These are phyloP conservation scores for Saxophila tyrrhenica DNA, from an alignment of 495 filamentous ascomycete genomes.

Conservation along the genomic window DNA sequence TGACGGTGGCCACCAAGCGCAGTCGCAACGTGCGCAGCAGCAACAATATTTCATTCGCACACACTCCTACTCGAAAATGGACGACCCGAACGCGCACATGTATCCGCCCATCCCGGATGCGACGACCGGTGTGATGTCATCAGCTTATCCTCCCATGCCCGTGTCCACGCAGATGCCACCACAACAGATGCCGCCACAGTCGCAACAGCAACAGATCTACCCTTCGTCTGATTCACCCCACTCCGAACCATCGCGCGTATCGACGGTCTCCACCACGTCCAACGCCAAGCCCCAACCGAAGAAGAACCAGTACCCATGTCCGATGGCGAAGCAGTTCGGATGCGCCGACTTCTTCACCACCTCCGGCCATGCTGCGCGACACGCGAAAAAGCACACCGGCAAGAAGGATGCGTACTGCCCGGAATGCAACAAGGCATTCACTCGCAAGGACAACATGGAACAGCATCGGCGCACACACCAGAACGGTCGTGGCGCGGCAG, in stretches of 20 bases:
- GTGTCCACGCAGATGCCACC: constrained; percentile 9
- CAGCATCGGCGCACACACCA: constrained; percentile 84
- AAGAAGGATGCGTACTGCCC: constrained; percentile 88
- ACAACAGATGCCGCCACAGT: constrained; percentile 2
- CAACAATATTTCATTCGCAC: constrained; percentile 1
- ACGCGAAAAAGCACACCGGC: constrained; percentile 92
- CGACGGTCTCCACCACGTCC: constrained; percentile 8
- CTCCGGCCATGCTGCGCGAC: constrained; percentile 89
- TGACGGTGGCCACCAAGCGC: not conserved
- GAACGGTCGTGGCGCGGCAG: constrained; percentile 23
- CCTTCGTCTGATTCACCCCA: constrained; percentile 17
- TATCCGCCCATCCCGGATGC: constrained; percentile 21
- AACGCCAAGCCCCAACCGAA: constrained; percentile 22
- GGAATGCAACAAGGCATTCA: constrained; percentile 87
- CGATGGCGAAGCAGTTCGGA: constrained; percentile 35
- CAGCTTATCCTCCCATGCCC: constrained; percentile 17
- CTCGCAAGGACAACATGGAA: constrained; percentile 97
- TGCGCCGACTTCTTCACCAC: constrained; percentile 63
- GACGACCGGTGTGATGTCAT: constrained; percentile 12
- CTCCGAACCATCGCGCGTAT: constrained; percentile 14
- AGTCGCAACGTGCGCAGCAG: not conserved
- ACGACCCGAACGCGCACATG: constrained; percentile 10
- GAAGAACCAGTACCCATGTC: constrained; percentile 57
- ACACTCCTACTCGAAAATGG: constrained; percentile 6
- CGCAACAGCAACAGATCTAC: constrained; percentile 5